phyloP scores from a whole-genome alignment of 176 grass and related monocot species.

The Zea mays region Zm-B73-REFERENCE-NAM-5.0 NC_050100.1:222813001-222813500 shows the following conservation, averaged over 20 bases:
- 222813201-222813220: neutral
- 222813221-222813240: neutral
- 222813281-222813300: neutral
- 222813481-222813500: slow-evolving; percentile 5
- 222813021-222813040: neutral
- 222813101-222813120: neutral
- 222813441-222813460: slow-evolving; percentile 20
- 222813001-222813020: neutral
- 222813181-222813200: slow-evolving; percentile 22
- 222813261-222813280: neutral
- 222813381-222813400: neutral
- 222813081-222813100: neutral
- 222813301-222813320: neutral
- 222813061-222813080: neutral
- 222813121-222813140: neutral
- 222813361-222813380: neutral
- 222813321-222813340: neutral
- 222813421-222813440: slow-evolving; percentile 18
- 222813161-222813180: slow-evolving; percentile 17
- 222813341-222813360: neutral
- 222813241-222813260: neutral
- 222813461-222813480: slow-evolving; percentile 29
- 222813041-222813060: neutral
- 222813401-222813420: neutral
- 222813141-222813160: neutral